phyloP scores from a whole-genome alignment of 1,284 basidiomycete genomes.

The Naganishia cerealis region DNA sequence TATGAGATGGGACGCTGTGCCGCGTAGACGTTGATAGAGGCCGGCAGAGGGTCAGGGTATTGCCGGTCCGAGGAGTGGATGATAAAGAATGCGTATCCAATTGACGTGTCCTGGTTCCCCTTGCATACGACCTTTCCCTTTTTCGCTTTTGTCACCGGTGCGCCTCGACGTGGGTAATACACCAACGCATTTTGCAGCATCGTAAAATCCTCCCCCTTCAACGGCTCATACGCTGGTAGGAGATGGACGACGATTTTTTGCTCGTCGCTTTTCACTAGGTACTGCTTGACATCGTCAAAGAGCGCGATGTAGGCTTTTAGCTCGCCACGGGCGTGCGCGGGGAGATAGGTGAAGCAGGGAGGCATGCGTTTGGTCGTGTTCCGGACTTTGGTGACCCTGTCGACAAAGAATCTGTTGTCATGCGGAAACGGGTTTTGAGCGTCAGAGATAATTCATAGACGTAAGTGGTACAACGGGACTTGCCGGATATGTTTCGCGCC shows the following conservation, averaged over 20 bases:
- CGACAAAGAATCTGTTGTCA: constrained; percentile 10
- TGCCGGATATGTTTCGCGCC: constrained; percentile 11
- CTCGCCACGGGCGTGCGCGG: not conserved
- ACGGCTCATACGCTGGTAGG: not conserved
- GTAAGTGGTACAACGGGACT: not conserved
- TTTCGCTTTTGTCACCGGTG: not conserved
- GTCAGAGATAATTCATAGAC: not conserved
- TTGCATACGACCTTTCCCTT: not conserved
- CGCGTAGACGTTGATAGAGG: not conserved
- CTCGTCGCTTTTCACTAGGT: constrained; percentile 6
- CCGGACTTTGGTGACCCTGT: not conserved
- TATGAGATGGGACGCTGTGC: not conserved
- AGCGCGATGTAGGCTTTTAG: constrained; percentile 12
- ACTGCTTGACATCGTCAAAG: constrained; percentile 1
- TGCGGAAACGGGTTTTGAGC: not conserved
- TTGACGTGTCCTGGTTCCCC: not conserved
- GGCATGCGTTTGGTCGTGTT: constrained; percentile 8
- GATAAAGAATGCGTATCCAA: constrained; percentile 6
- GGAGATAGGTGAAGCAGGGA: too few relatives aligned
- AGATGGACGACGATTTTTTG: constrained; percentile 15
- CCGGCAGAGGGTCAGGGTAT: not conserved
- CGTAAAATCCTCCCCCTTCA: not conserved
- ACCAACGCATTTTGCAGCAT: constrained; percentile 6
- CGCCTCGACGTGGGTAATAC: not conserved
- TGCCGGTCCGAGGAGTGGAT: not conserved